Evolutionary conservation across 257 asterid species (phyloP), one percentile per base, ranked within the genome.

Genomic region (Fraxinus americana): DNA sequence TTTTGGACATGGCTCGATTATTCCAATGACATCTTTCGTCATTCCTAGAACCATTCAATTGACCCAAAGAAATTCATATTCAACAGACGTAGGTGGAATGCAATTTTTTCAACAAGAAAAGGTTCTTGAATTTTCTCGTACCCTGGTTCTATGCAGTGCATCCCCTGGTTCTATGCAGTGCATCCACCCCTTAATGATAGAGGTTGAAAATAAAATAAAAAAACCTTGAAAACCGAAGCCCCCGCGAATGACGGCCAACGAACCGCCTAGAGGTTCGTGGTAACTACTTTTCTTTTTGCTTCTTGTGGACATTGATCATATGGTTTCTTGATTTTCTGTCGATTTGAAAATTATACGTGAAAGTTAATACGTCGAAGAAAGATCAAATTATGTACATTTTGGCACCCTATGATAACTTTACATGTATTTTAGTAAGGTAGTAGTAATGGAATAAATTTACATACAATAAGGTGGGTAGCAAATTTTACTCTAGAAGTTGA

Each of bases 1-100:
- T 80, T 70, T 78, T 75, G 83, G 81, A 63, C 82, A 61, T 72
- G 30, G 70, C 48, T 69, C 78, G 39, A 38, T 73, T 78, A 77
- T 50, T 63, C 72, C 85, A 66, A 34, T 80, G 12, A 32, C 66
- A 35, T 39, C 52, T 78, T 43, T 79, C 81, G 48, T 75, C 68
- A 66, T 73, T 78, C 81, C 82, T 63, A 74, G 21, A 67, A 74
- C 77, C 67, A 81, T 73, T 79, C 70, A 70, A 67, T 75, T 41
- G 52, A 77, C 48, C 38, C 61, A 5, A 65, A 54, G n/a, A 34
- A 76, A 27, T 48, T 75, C 73, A 41, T 17, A 74, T 23, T 82
- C 71, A 72, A 25, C 70, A 10, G 4, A 25, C 17, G 3, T 10
- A 25, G 8, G 69, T 12, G 19, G 35, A 11, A 7, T 57, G 6